Conservation (phyloP, 352 stramenopile genomes). For the Peronospora farinosa region DNA sequence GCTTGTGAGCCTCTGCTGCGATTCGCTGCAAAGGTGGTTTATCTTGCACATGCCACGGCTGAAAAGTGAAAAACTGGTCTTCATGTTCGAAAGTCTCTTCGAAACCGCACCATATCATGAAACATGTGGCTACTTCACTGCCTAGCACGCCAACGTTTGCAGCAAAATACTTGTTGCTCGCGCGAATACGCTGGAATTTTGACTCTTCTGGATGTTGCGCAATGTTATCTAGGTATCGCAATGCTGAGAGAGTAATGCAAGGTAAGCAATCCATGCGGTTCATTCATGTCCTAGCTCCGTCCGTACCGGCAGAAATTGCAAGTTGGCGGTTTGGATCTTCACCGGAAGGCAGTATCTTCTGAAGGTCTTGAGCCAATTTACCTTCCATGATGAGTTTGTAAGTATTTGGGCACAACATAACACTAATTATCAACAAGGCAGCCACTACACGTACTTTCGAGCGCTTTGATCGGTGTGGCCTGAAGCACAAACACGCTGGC, state of each 20-base stretch:
- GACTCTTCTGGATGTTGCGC: constrained; percentile 36
- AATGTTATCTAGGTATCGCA: constrained; percentile 75
- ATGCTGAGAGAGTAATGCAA: constrained; percentile 18
- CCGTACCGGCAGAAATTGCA: constrained; percentile 33
- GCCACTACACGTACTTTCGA: constrained; percentile 20
- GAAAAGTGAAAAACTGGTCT: constrained; percentile 44
- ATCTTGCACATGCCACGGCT: constrained; percentile 8
- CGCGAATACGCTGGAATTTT: constrained; percentile 69
- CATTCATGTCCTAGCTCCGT: background rate
- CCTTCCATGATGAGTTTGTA: constrained; percentile 14
- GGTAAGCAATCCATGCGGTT: constrained; percentile 1
- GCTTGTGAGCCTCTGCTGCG: constrained; percentile 25
- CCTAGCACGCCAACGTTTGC: constrained; percentile 39
- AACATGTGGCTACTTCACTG: constrained; percentile 10
- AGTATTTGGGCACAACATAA: background rate
- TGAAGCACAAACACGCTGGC: constrained; percentile 43
- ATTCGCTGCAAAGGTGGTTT: constrained; percentile 8
- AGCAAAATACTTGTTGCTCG: constrained; percentile 67
- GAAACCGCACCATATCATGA: constrained; percentile 62
- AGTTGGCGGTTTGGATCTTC: constrained; percentile 18
- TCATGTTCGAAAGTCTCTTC: constrained; percentile 12
- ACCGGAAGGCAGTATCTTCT: constrained; percentile 8
- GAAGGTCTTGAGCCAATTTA: constrained; percentile 22
- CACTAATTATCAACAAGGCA: background rate
- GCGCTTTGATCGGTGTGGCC: constrained; percentile 5